These are phyloP conservation scores for Cryphonectria carpinicola DNA, from an alignment of 2,329 filamentous ascomycete species.

Conservation along the genomic window DNA sequence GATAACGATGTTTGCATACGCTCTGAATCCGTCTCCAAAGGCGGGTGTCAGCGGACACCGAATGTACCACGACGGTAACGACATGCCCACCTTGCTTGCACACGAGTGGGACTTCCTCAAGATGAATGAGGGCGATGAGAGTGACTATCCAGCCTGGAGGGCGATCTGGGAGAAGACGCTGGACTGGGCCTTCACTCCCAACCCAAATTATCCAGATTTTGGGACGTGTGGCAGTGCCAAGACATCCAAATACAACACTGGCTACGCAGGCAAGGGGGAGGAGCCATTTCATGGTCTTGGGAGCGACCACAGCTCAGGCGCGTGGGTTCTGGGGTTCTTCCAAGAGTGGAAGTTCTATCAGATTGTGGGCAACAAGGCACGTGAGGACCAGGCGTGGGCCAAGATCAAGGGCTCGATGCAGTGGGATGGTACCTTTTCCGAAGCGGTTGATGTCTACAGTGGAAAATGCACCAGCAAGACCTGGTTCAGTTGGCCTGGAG, in stretches of 20 bases:
- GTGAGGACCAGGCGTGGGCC: conserved; percentile 25
- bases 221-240: not conserved
- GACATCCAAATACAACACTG: conserved; percentile 18
- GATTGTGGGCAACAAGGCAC: not conserved
- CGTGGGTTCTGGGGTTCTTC: conserved; percentile 32
- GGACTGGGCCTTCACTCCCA: conserved; percentile 29
- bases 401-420: conserved; percentile 30
- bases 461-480: conserved; percentile 32
- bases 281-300: conserved; percentile 30
- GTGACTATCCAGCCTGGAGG: not conserved
- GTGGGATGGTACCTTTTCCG: conserved; percentile 32
- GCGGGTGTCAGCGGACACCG: not conserved
- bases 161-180: conserved; percentile 29
- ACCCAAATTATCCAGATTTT: not conserved
- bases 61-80: conserved; percentile 33
- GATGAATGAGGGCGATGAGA: not conserved
- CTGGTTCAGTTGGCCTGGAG: conserved; percentile 33
- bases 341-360: conserved; percentile 31
- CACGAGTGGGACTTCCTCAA: conserved; percentile 29
- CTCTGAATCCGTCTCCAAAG: conserved; percentile 5
- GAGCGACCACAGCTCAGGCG: conserved; percentile 28
- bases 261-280: conserved; percentile 20
- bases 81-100: conserved; percentile 31
- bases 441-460: conserved; percentile 28
- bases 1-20: conserved; percentile 29